phyloP scores from a whole-genome alignment of 352 stramenopile species.

The Phytophthora megakarya region DNA sequence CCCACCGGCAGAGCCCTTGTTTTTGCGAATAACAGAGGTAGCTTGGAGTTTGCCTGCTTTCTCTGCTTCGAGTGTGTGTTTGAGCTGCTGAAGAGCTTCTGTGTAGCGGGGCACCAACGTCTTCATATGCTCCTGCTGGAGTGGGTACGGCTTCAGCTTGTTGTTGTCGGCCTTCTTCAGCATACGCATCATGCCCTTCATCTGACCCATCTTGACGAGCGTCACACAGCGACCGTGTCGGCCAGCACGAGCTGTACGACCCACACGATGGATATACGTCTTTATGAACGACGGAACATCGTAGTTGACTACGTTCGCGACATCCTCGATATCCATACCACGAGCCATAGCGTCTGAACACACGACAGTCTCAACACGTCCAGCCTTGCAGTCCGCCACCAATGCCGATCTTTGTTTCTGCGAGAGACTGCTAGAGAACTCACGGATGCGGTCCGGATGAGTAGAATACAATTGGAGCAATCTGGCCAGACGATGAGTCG shows the following conservation, averaged over 20 bases:
- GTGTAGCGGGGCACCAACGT: constrained; percentile 78
- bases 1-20: constrained; percentile 11
- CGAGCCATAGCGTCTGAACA: constrained; percentile 93
- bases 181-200: constrained; percentile 82
- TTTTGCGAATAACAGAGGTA: constrained; percentile 45
- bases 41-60: constrained; percentile 67
- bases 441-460: constrained; percentile 61
- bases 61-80: constrained; percentile 79
- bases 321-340: constrained; percentile 93
- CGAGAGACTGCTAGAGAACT: constrained; percentile 83
- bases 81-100: constrained; percentile 68
- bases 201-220: constrained; percentile 83
- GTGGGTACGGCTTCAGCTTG: constrained; percentile 66
- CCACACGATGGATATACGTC: constrained; percentile 92
- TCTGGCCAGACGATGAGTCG: constrained; percentile 94
- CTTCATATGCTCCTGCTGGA: constrained; percentile 80
- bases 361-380: constrained; percentile 80
- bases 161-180: constrained; percentile 85
- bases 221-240: constrained; percentile 75
- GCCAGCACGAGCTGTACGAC: constrained; percentile 82
- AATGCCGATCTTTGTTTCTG: constrained; percentile 80
- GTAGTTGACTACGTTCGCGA: constrained; percentile 95
- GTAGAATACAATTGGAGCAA: constrained; percentile 91
- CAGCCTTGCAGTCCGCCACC: constrained; percentile 77
- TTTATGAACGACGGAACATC: constrained; percentile 92